phyloP scores from a whole-genome alignment of 129 eudicot genomes.

The Erigeron canadensis region DNA sequence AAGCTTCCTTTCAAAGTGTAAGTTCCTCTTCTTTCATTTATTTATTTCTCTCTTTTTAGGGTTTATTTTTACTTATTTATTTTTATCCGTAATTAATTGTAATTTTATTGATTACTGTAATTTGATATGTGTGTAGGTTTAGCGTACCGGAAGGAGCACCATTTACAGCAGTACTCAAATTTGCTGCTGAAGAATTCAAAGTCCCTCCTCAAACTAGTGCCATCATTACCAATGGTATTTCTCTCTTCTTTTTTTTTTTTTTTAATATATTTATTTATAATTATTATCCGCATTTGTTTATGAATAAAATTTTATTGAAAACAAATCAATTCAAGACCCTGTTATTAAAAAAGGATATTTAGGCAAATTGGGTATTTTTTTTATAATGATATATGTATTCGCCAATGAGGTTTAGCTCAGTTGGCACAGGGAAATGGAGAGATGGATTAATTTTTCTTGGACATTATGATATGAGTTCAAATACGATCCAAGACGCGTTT shows the following conservation, averaged over 20 bases:
- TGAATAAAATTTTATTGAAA: no score
- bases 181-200: conserved; percentile 98
- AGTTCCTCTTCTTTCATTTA: conserved; percentile 6
- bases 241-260: neutral
- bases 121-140: conserved; percentile 44
- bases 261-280: neutral
- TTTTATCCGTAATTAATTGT: neutral
- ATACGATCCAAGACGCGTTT: no score
- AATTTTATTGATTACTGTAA: no score
- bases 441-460: no score
- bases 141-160: conserved; percentile 99
- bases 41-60: neutral
- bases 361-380: no score
- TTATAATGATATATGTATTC: no score
- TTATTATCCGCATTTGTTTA: no score
- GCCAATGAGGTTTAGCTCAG: no score
- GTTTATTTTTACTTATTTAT: neutral
- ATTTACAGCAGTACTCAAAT: conserved; percentile 92
- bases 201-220: conserved; percentile 99
- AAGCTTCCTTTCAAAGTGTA: conserved; percentile 98
- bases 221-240: conserved; percentile 86
- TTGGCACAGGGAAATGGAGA: no score
- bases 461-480: no score
- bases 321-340: no score
- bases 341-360: no score